These are phyloP conservation scores for Aspergillus sclerotiicarbonarius DNA, from an alignment of 495 filamentous ascomycete species.

Conservation along the genomic window DNA sequence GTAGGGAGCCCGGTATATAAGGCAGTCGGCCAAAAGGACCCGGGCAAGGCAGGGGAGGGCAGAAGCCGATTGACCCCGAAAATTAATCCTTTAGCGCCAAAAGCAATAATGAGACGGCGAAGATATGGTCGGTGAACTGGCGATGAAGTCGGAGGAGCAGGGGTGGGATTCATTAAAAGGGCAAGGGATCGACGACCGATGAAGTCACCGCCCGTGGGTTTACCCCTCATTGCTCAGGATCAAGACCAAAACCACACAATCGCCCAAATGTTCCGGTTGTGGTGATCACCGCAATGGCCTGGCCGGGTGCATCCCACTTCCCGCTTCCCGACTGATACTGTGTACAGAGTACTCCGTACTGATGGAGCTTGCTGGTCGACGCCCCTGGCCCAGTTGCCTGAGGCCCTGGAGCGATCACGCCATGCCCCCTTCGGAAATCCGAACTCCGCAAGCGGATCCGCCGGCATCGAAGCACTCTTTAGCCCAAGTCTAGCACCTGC, in stretches of 20 bases:
- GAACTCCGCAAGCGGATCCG: not conserved
- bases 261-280: no score
- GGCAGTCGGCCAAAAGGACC: no score
- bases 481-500: not conserved
- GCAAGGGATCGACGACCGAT: slow-evolving; percentile 8
- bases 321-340: no score
- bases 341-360: no score
- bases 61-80: no score
- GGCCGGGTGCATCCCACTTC: no score
- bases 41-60: no score
- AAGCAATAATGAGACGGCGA: not conserved
- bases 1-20: no score
- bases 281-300: no score
- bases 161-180: not conserved
- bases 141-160: not conserved
- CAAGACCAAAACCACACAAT: no score
- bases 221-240: slow-evolving; percentile 2
- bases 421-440: not conserved
- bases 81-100: not conserved
- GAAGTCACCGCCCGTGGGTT: slow-evolving; percentile 12
- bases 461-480: not conserved
- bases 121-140: not conserved
- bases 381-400: not conserved
- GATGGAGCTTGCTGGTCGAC: no score
- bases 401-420: not conserved